Base-by-base conservation (phyloP, 2,329 filamentous ascomycete species). In the Aureobasidium sp. region DNA sequence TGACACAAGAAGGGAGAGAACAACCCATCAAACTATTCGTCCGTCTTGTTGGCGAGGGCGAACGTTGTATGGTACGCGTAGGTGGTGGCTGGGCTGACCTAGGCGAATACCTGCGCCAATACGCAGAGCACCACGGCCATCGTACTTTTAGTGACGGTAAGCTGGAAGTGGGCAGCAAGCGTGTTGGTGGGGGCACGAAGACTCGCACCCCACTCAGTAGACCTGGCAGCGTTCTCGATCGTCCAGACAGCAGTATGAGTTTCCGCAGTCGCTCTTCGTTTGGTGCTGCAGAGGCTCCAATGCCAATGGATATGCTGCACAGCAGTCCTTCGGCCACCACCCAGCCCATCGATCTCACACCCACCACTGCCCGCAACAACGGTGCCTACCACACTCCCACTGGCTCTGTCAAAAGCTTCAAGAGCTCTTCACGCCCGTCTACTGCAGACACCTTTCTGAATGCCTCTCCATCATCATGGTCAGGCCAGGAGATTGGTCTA, bases 41-140 rank as follows among this genome's bases (percentile, higher is more conserved):
- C 58, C 88, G 94, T 17, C 86, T 91, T 1, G 92, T 99, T 2
- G 94, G 94, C 54, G 91, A 96, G 72, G 90, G 90, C 17, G 91
- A 97, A 74, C 86, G 94, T 57, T 91, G 97, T 64, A 97, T 99
- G 94, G 94, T 99, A 8, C 89, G 94, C 39, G 93, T 99, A 14
- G 94, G 94, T 14, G 94, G 94, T 63, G 94, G 94, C n/a, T 99
- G 94, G 94, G 91, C 92, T 15, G 94, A 99, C 73, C 79, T 99
- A 22, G 93, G 89, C 40, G 94, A 97, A 73, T 99, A 97, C 70
- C 81, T 99, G 45, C 88, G 91, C 68, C 91, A 96, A 73, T 99
- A 97, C 69, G 92, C 91, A 8, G 85, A 86, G 63, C 94, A 99
- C 71, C 94, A 99, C 72, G 89, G 90, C 47, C 86, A 90, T n/a